These are phyloP conservation scores for Aspergillus calidoustus DNA, from an alignment of 2,329 filamentous ascomycete species.

Conservation along the genomic window DNA sequence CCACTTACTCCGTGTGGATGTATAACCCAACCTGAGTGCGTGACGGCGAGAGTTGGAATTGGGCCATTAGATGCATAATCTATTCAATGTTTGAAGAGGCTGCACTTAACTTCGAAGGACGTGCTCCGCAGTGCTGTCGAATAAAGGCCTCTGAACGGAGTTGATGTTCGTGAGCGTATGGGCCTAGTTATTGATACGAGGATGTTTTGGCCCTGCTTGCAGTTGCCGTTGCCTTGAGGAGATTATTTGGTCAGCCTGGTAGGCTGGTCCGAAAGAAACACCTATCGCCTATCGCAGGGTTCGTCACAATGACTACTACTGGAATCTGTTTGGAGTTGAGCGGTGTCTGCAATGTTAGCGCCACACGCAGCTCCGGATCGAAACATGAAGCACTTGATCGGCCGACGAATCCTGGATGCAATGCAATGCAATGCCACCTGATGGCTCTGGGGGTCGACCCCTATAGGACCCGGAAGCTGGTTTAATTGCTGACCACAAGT, in stretches of 20 bases:
- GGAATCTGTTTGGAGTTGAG: neutral
- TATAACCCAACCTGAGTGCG: neutral
- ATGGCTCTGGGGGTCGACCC: neutral
- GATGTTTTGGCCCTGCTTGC: neutral
- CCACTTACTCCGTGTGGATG: neutral
- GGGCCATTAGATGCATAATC: neutral
- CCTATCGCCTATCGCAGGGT: neutral
- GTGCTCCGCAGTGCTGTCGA: neutral
- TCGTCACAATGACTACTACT: neutral
- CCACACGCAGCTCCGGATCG: conserved; percentile 13
- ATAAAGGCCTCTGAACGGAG: neutral
- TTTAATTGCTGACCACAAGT: neutral
- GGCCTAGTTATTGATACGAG: neutral
- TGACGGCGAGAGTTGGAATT: neutral
- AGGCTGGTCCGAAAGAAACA: neutral
- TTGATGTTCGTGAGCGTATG: neutral
- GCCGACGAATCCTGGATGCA: conserved; percentile 1
- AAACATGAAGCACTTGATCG: conserved; percentile 1
- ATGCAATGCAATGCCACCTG: conserved; percentile 12
- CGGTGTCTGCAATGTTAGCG: conserved; percentile 2
- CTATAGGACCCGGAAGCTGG: neutral
- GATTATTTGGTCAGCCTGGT: neutral
- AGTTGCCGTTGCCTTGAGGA: neutral
- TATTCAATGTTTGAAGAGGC: neutral
- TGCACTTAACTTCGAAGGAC: neutral